Evolutionary conservation across 768 basidiomycete genomes (phyloP).

Genomic region (Gymnopilus junonius): DNA sequence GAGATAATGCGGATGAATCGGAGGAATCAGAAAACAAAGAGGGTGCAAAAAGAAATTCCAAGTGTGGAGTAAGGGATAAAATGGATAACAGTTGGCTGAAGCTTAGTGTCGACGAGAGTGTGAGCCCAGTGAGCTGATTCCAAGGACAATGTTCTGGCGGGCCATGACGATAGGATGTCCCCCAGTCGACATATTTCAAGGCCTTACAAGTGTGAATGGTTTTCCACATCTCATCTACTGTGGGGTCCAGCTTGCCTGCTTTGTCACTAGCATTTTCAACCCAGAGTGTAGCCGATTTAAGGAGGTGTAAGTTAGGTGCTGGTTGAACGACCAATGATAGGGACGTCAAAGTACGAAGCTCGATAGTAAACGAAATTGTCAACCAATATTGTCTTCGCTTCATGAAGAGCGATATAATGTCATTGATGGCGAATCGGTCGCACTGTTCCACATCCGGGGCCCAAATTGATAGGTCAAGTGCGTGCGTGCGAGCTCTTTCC

Average conservation of each 20-base stretch:
- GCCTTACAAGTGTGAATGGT: neutral
- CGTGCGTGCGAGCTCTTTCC: conserved; percentile 10
- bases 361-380: neutral
- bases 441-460: neutral
- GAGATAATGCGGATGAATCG: neutral
- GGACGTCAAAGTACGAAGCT: neutral
- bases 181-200: neutral
- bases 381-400: neutral
- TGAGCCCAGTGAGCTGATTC: neutral
- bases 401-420: neutral
- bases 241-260: no score
- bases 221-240: neutral
- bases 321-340: neutral
- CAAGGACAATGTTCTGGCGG: neutral
- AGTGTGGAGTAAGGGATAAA: neutral
- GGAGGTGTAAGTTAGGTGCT: neutral
- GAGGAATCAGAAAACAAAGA: neutral
- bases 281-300: neutral
- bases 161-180: neutral
- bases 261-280: neutral
- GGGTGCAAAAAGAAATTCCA: neutral
- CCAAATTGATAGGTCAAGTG: conserved; percentile 15
- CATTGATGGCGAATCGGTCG: neutral
- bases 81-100: neutral
- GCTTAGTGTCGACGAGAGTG: neutral